Evolutionary conservation across 768 basidiomycete genomes (phyloP).

Genomic region (Coprinopsis marcescibilis): DNA sequence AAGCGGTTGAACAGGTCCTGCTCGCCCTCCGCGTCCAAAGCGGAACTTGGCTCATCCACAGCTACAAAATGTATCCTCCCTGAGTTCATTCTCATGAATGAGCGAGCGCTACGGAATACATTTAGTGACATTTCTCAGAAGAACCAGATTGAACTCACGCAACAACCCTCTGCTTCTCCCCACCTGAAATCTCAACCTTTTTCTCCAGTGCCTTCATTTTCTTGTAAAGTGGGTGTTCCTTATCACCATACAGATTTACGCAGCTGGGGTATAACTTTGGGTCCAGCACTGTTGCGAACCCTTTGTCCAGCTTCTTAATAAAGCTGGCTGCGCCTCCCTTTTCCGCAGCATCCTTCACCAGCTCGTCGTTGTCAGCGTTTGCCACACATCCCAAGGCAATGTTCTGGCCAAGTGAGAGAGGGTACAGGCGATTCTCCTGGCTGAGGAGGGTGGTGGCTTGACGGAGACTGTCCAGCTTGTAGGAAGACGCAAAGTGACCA

Average conservation of each 20-base stretch:
- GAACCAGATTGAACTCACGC: constrained; percentile 31
- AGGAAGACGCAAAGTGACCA: constrained; percentile 23
- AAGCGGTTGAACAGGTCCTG: constrained; percentile 38
- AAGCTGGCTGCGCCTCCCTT: constrained; percentile 36
- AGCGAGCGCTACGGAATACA: constrained; percentile 29
- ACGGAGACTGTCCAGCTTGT: constrained; percentile 25
- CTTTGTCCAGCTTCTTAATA: constrained; percentile 30
- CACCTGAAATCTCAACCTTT: constrained; percentile 32
- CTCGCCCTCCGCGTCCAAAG: constrained; percentile 51
- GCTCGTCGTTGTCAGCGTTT: constrained; percentile 12
- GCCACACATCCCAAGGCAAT: constrained; percentile 24
- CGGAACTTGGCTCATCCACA: constrained; percentile 55
- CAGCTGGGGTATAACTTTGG: constrained; percentile 21
- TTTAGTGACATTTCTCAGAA: not conserved
- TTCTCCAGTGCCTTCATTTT: constrained; percentile 21
- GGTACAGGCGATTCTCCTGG: constrained; percentile 32
- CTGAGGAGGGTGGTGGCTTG: constrained; percentile 28
- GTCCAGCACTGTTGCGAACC: constrained; percentile 34
- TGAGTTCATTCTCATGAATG: constrained; percentile 37
- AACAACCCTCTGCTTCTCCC: constrained; percentile 43
- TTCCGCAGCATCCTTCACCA: constrained; percentile 27
- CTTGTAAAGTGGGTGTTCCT: constrained; percentile 21
- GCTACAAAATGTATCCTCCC: constrained; percentile 40
- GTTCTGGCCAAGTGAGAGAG: constrained; percentile 30
- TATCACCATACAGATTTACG: constrained; percentile 21